Evolutionary conservation across 495 filamentous ascomycete species (phyloP).

Genomic region (Penicillium egyptiacum): DNA sequence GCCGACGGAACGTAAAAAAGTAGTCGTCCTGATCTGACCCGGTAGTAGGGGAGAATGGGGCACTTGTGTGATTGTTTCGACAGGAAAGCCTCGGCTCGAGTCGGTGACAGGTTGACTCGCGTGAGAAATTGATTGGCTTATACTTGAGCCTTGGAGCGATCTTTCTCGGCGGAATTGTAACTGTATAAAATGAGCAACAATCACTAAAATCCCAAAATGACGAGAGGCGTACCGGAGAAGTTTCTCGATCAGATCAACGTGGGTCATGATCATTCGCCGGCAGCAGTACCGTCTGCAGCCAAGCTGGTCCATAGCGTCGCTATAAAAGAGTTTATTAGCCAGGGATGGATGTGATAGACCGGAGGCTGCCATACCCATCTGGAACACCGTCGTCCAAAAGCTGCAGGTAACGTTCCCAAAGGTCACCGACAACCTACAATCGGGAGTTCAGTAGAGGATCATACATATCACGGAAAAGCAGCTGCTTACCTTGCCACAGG

Average conservation of each 20-base stretch:
- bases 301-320: slow-evolving; percentile 90
- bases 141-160: slow-evolving; percentile 35
- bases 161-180: slow-evolving; percentile 39
- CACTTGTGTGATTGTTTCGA: background rate
- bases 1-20: background rate
- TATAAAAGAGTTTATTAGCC: slow-evolving; percentile 31
- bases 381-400: slow-evolving; percentile 73
- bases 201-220: background rate
- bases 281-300: slow-evolving; percentile 96
- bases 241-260: slow-evolving; percentile 98
- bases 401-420: slow-evolving; percentile 90
- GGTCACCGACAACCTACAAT: slow-evolving; percentile 83
- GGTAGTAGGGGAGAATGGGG: background rate
- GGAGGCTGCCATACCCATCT: slow-evolving; percentile 63
- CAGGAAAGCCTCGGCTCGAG: background rate
- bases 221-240: slow-evolving; percentile 71
- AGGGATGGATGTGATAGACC: background rate
- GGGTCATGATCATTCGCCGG: slow-evolving; percentile 99
- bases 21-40: background rate
- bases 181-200: slow-evolving; percentile 19
- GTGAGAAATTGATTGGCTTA: slow-evolving; percentile 15
- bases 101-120: slow-evolving; percentile 7
- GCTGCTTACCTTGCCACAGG: slow-evolving; percentile 86
- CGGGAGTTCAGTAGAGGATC: slow-evolving; percentile 17
- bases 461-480: background rate